phyloP scores from a whole-genome alignment of 2,329 filamentous ascomycete genomes.

The Ophiostoma tasmaniense region DNA sequence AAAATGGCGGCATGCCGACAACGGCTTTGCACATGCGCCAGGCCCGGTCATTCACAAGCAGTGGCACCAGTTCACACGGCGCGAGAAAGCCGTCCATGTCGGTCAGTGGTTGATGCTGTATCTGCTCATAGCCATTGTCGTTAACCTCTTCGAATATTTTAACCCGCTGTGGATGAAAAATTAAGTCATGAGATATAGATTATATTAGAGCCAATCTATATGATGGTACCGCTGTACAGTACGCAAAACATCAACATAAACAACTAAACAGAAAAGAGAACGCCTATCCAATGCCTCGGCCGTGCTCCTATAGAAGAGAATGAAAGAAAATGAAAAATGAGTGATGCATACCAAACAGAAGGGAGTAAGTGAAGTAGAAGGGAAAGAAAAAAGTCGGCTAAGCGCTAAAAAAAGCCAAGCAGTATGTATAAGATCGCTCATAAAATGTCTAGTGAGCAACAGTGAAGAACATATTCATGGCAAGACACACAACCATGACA shows the following conservation, averaged over 20 bases:
- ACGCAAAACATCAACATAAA: background rate
- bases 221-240: too few relatives aligned
- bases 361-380: background rate
- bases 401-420: background rate
- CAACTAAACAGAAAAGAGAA: background rate
- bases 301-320: background rate
- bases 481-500: conserved; percentile 83
- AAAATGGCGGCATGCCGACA: background rate
- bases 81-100: background rate
- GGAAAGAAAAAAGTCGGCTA: background rate
- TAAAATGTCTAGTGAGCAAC: conserved; percentile 45
- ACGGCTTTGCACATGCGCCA: conserved; percentile 13
- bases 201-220: background rate
- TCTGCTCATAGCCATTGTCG: background rate
- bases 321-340: background rate
- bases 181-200: background rate
- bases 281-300: conserved; percentile 4
- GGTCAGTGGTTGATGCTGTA: background rate
- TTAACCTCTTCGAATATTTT: background rate
- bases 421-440: background rate
- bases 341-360: background rate
- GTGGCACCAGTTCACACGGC: conserved; percentile 3
- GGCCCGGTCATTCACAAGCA: conserved; percentile 12
- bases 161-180: background rate
- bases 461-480: conserved; percentile 76